phyloP scores from a whole-genome alignment of 345 rosid genomes.

The Citrus cavaleriei region DNA sequence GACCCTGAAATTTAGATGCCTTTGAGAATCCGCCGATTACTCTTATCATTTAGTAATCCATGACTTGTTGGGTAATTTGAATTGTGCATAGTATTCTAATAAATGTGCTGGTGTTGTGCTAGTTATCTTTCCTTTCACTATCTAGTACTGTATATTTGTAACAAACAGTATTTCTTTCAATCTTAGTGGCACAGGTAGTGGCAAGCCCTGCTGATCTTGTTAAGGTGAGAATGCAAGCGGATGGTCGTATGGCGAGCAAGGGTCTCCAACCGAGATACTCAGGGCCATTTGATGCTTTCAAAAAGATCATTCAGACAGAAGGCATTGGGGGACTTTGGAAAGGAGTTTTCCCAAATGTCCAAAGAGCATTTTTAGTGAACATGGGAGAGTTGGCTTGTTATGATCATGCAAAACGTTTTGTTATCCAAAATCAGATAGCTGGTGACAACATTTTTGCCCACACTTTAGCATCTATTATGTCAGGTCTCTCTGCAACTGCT shows the following conservation, averaged over 20 bases:
- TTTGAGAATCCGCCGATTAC: background rate
- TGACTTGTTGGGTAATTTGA: background rate
- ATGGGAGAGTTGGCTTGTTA: slow-evolving; percentile 94
- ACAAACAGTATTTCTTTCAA: slow-evolving; percentile 7
- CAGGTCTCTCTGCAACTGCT: slow-evolving; percentile 73
- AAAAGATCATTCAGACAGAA: slow-evolving; percentile 49
- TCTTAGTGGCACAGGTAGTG: slow-evolving; percentile 61
- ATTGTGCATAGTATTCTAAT: background rate
- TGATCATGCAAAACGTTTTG: slow-evolving; percentile 77
- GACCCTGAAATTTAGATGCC: background rate
- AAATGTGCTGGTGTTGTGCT: background rate
- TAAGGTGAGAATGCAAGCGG: slow-evolving; percentile 94
- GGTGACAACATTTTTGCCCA: slow-evolving; percentile 71
- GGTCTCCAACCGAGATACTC: slow-evolving; percentile 72
- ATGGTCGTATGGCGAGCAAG: slow-evolving; percentile 44
- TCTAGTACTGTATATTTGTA: background rate
- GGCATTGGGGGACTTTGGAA: slow-evolving; percentile 72
- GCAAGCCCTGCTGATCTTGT: slow-evolving; percentile 95
- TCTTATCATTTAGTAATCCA: background rate
- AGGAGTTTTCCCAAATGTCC: slow-evolving; percentile 82
- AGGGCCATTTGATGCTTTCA: slow-evolving; percentile 59
- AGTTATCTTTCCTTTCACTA: background rate
- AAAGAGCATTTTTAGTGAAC: slow-evolving; percentile 84
- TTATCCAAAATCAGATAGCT: slow-evolving; percentile 43
- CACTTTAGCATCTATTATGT: slow-evolving; percentile 72